Evolutionary conservation across 2,329 filamentous ascomycete species (phyloP).

Genomic region (Penicillium sp.): DNA sequence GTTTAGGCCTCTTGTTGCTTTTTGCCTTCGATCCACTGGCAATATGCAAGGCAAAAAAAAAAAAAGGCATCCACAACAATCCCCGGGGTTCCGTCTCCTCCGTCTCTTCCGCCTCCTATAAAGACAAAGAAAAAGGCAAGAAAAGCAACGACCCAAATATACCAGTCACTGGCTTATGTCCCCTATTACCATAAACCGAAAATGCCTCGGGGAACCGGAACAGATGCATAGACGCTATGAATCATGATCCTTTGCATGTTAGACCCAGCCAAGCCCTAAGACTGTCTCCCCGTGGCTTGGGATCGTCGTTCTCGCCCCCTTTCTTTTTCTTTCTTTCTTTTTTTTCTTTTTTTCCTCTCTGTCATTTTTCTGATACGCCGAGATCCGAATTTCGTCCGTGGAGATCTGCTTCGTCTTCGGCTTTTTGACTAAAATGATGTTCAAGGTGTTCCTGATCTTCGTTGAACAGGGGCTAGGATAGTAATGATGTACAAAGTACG

Average conservation of each 20-base stretch:
- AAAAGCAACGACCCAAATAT: background rate
- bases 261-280: constrained; percentile 10
- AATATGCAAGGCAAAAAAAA: background rate
- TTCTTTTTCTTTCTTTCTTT: background rate
- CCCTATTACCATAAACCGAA: background rate
- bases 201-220: background rate
- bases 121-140: background rate
- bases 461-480: background rate
- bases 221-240: constrained; percentile 10
- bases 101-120: background rate
- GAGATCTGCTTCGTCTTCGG: constrained; percentile 6
- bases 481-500: background rate
- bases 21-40: background rate
- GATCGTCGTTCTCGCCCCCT: constrained; percentile 13
- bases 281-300: constrained; percentile 14
- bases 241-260: constrained; percentile 10
- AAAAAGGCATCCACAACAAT: background rate
- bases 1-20: background rate
- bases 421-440: constrained; percentile 9
- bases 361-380: constrained; percentile 6
- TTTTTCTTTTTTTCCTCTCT: background rate
- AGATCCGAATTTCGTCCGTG: constrained; percentile 10
- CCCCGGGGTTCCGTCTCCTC: background rate
- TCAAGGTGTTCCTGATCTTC: constrained; percentile 10
- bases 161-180: background rate